Evolutionary conservation across 352 stramenopile genomes (phyloP), one percentile per base, ranked within the genome.

Genomic region (Phytophthora pisi): DNA sequence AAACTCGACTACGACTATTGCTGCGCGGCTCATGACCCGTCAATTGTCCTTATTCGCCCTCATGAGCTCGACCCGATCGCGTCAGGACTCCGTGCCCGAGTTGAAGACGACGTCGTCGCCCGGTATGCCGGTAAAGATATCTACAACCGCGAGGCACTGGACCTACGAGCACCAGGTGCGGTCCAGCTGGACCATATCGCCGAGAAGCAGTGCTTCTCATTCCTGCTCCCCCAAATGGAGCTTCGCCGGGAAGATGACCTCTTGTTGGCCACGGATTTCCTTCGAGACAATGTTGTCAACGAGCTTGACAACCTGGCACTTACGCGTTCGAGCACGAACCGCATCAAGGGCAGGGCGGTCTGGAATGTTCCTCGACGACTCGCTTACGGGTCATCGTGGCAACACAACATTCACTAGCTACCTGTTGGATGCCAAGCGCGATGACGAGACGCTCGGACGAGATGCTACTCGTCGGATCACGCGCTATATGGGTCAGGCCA

Each of bases 181-280:
- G 26, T 83, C 4, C 45, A 79, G 4, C 60, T 83, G 1, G 75
- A 83, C 30, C 75, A 83, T 42, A 77, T 81, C 23, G 6, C 67
- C 0, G 75, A 83, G 30, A 80, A 79, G 36, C 75, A 83, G 55
- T 73, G 60, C 18, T 78, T 78, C 20, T 57, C 68, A 11, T 73
- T 46, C n/a, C 63, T 47, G 20, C 60, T 83, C 11, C 50, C 57
- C 24, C 11, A 38, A 1, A 31, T 77, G 30, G 42, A 53, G 1
- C 58, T 79, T 16, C 23, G 20, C 3, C 45, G 15, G 2, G 40
- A 62, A 15, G 53, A 64, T 16, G 53, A 77, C n/a, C n/a, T 58
- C 2, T 24, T 23, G 6, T 57, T 67, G 24, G 42, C 60, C 0
- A 57, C 40, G 11, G 23, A 55, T 0, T 26, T 79, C 15, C 42